Percentiles rank a stretch among this genome's conserved stretches.
Evolutionary conservation across 805 yeast species (phyloP).

Genomic region (Metschnikowia sp.): DNA sequence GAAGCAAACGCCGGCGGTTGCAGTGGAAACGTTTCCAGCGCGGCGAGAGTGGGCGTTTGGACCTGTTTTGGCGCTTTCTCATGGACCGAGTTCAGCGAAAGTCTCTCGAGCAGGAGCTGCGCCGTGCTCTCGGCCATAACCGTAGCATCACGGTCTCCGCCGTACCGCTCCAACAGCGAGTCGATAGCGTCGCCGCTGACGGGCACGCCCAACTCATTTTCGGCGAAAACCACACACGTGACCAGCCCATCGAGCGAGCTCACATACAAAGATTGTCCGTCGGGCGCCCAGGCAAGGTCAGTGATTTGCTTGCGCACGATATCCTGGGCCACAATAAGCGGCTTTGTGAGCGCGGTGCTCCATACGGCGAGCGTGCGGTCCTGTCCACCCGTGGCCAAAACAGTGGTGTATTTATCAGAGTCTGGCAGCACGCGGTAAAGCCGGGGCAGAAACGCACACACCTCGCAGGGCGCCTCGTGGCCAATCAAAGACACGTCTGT

Average conservation of each 20-base stretch:
- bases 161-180: constrained; percentile 73
- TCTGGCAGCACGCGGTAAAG: constrained; percentile 43
- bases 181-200: constrained; percentile 63
- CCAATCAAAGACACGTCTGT: constrained; percentile 73
- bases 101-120: constrained; percentile 52
- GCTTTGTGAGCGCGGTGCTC: constrained; percentile 75
- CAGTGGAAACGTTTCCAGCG: not conserved
- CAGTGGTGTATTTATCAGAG: constrained; percentile 47
- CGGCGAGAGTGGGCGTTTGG: not conserved
- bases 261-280: constrained; percentile 68
- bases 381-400: constrained; percentile 95
- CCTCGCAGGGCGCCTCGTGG: constrained; percentile 84
- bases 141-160: constrained; percentile 81
- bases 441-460: constrained; percentile 70
- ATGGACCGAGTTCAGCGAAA: not conserved
- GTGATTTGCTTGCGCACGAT: constrained; percentile 76
- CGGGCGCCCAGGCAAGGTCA: constrained; percentile 85
- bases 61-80: not conserved
- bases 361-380: constrained; percentile 85
- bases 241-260: constrained; percentile 86
- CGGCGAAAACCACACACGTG: constrained; percentile 60
- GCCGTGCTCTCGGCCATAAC: constrained; percentile 84
- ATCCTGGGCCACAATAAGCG: constrained; percentile 76
- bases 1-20: not conserved
- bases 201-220: constrained; percentile 59